Evolutionary conservation across 78 protist genomes (phyloP), one percentile per base, ranked within the genome.

Genomic region (Pigoraptor vietnamica): DNA sequence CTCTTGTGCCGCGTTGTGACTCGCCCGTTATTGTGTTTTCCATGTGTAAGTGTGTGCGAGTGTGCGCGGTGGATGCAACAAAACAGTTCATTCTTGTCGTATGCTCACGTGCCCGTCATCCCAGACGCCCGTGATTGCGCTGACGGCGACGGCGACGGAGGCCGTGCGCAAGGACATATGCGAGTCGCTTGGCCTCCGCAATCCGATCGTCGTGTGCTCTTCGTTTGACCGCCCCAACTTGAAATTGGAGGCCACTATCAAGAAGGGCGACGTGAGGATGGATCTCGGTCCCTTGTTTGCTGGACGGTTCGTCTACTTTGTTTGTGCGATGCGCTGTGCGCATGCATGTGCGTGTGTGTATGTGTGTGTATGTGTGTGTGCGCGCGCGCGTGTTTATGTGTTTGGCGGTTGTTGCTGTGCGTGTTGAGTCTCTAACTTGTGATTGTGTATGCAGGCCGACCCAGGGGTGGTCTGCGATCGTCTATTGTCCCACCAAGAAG

Each of bases 151-250:
- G 0, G 98, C 98, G 10, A 93, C 98, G 0, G 33, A 38, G 39
- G 2, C 1, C 0, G 92, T 92, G 82, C 9, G 37, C 6, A 32
- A 56, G 25, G 92, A 89, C 87, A 81, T 95, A n/a, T 10, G 67
- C 67, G 25, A 55, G 0, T 2, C 2, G 10, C 89, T 38, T n/a
- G 40, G 55, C 21, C 37, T 1, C 23, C 2, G 40, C 24, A 2
- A 23, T 19, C 33, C 29, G 23, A 40, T 86, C 21, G 34, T 36
- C 38, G 25, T 90, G 24, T 88, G 67, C 33, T 21, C 32, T n/a
- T 33, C 91, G 29, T 98, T 99, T 95, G 96, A 98, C 94, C 95
- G 99, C 35, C 95, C 98, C 37, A 98, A 98, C 91, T 92, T 97
- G 24, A 21, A 0, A 39, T 93, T 91, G 40, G 93, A 91, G 67